Evolutionary conservation across 2,329 filamentous ascomycete genomes (phyloP).

Genomic region (Dryadomyces quercivorus): DNA sequence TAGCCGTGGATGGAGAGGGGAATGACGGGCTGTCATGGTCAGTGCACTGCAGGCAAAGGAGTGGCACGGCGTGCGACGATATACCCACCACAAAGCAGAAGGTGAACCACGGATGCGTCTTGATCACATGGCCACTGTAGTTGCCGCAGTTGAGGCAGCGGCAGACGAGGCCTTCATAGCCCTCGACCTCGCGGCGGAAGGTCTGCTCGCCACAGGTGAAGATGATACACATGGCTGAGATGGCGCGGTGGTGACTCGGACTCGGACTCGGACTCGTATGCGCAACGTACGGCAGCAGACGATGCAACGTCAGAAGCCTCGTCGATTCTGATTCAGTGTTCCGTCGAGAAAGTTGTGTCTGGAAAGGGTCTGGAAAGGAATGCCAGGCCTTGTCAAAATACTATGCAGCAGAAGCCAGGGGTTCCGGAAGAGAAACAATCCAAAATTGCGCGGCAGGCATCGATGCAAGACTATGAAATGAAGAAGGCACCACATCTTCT

Average conservation of each 20-base stretch:
- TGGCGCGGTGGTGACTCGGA: not conserved
- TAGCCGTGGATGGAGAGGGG: constrained; percentile 57
- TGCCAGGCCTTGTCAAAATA: too few species aligned
- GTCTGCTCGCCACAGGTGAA: constrained; percentile 51
- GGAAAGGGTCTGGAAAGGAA: too few species aligned
- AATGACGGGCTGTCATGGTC: constrained; percentile 45
- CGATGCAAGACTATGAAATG: too few species aligned
- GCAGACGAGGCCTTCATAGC: constrained; percentile 49
- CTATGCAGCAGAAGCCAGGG: too few species aligned
- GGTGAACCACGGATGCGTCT: constrained; percentile 62
- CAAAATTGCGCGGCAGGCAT: too few species aligned
- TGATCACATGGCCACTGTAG: constrained; percentile 47
- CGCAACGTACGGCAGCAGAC: too few species aligned
- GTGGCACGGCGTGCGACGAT: not conserved
- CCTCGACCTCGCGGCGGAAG: constrained; percentile 45
- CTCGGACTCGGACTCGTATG: too few species aligned
- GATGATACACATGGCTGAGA: constrained; percentile 42
- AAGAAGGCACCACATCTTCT: too few species aligned
- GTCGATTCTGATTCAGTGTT: too few species aligned
- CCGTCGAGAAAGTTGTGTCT: too few species aligned
- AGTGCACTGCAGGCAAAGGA: not conserved
- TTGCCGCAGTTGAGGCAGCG: constrained; percentile 58
- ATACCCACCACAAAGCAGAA: constrained; percentile 58
- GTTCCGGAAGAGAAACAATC: too few species aligned
- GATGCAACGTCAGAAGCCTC: too few species aligned